Evolutionary conservation across 257 asterid species (phyloP).

Genomic region (Primulina huaijiensis): DNA sequence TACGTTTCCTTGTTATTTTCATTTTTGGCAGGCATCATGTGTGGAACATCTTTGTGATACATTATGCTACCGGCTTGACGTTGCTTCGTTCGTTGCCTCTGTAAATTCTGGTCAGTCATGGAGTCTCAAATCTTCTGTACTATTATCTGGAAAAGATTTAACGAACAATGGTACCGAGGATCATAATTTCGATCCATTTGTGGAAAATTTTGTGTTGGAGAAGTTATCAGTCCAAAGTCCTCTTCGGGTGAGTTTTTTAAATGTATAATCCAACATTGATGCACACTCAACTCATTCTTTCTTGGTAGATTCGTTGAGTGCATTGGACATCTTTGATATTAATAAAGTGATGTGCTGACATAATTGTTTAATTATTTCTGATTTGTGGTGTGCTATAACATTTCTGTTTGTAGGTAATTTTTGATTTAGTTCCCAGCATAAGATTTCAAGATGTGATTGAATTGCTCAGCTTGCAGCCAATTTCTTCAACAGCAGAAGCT

Average conservation of each 20-base stretch:
- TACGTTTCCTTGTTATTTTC: slow-evolving; percentile 24
- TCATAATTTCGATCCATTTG: slow-evolving; percentile 78
- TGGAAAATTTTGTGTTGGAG: slow-evolving; percentile 94
- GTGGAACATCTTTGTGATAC: slow-evolving; percentile 90
- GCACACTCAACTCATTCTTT: slow-evolving; percentile 22
- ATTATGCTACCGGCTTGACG: slow-evolving; percentile 85
- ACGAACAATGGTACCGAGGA: slow-evolving; percentile 41
- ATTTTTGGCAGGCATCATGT: slow-evolving; percentile 71
- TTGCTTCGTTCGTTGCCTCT: slow-evolving; percentile 92
- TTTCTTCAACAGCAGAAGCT: slow-evolving; percentile 85
- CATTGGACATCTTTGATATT: slow-evolving; percentile 21
- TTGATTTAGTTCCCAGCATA: slow-evolving; percentile 91
- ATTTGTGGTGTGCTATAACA: slow-evolving; percentile 6
- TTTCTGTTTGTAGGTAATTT: slow-evolving; percentile 63
- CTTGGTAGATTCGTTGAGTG: slow-evolving; percentile 20
- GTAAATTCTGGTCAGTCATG: slow-evolving; percentile 89
- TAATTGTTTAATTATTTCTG: slow-evolving; percentile 16
- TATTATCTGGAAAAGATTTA: slow-evolving; percentile 63
- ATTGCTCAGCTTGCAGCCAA: slow-evolving; percentile 97
- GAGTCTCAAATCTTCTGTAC: slow-evolving; percentile 78
- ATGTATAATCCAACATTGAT: slow-evolving; percentile 14
- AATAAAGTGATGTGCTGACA: slow-evolving; percentile 20
- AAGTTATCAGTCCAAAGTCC: slow-evolving; percentile 94
- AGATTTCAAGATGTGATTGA: slow-evolving; percentile 89
- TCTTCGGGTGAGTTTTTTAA: slow-evolving; percentile 63